phyloP scores from a whole-genome alignment of 257 asterid species.

The Solanum sitiens region DNA sequence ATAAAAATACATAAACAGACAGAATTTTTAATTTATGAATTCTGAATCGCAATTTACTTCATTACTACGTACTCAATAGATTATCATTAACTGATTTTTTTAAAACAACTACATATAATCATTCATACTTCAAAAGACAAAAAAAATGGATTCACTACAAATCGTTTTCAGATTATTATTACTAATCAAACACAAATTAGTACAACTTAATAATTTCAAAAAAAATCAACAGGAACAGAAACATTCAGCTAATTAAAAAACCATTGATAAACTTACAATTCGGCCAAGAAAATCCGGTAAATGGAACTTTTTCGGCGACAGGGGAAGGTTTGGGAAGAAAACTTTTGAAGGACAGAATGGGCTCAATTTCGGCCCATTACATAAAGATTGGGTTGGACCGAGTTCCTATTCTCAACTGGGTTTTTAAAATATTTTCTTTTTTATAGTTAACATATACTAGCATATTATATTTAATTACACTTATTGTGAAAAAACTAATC shows the following conservation, averaged over 20 bases:
- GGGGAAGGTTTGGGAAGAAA: neutral
- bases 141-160: neutral
- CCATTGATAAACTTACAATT: neutral
- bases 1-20: neutral
- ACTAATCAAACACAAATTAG: neutral
- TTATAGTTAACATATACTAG: neutral
- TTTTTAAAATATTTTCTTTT: neutral
- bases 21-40: neutral
- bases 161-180: neutral
- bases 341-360: neutral
- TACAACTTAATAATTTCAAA: neutral
- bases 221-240: neutral
- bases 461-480: neutral
- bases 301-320: neutral
- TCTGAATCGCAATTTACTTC: neutral
- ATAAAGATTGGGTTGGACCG: neutral
- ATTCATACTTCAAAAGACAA: no score
- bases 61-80: neutral
- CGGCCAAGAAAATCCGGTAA: neutral
- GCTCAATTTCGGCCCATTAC: neutral
- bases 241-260: neutral
- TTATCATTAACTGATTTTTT: neutral
- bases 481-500: neutral
- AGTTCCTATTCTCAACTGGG: neutral
- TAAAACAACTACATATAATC: neutral